phyloP scores from a whole-genome alignment of 352 stramenopile species.

The Pythium myriotylum region DNA sequence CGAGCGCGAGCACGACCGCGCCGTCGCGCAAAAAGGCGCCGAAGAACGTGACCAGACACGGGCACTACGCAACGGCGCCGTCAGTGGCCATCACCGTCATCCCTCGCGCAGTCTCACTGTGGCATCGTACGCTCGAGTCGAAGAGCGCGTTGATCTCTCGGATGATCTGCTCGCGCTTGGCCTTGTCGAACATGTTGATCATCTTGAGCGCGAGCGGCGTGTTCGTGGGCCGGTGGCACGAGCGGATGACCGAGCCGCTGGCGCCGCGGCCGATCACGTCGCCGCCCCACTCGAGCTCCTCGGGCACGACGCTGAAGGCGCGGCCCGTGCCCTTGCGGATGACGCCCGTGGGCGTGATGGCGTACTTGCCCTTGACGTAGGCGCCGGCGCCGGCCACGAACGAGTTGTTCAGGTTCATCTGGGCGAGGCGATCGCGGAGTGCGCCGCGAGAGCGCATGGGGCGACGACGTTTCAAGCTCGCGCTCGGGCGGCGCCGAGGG shows the following conservation, averaged over 20 bases:
- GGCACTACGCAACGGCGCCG: conserved; percentile 36
- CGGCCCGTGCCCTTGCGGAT: conserved; percentile 79
- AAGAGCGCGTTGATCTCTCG: conserved; percentile 90
- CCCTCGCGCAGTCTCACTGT: no score
- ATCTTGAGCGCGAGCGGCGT: conserved; percentile 86
- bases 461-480: conserved; percentile 30
- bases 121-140: conserved; percentile 54
- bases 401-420: conserved; percentile 76
- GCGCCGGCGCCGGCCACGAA: conserved; percentile 68
- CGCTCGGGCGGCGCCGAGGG: no score
- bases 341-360: conserved; percentile 77
- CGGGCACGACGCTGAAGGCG: conserved; percentile 76
- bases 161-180: conserved; percentile 86
- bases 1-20: conserved; percentile 89
- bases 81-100: neutral
- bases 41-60: conserved; percentile 90
- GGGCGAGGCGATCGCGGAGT: neutral
- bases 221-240: conserved; percentile 67
- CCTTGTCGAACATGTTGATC: conserved; percentile 90
- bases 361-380: conserved; percentile 84
- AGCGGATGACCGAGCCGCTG: conserved; percentile 72
- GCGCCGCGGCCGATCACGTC: conserved; percentile 74
- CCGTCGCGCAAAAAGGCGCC: conserved; percentile 89
- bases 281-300: conserved; percentile 78
- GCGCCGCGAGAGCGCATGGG: neutral